Evolutionary conservation across 805 yeast genomes (phyloP), one percentile per base, ranked within the genome.

Genomic region (Blastobotrys americana): DNA sequence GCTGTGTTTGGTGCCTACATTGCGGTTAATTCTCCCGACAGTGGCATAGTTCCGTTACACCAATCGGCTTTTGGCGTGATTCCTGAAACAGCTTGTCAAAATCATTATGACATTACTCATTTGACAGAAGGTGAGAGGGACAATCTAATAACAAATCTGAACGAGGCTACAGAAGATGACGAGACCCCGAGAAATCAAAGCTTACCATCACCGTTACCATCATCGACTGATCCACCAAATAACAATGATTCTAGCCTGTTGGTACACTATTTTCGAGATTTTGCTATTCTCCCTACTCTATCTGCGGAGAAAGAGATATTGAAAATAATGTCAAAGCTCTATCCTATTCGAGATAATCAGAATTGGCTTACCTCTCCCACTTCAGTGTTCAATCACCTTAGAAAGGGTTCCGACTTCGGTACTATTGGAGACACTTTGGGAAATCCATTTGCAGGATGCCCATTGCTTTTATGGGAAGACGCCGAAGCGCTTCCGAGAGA

Each of bases 281-380:
- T 51, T 25, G 31, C 41, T 19, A 16, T 45, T 5, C 34, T 18
- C 25, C 55, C 55, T 1, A 54, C 49, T 25, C 33, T 38, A 2
- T 40, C 48, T 25, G 39, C 49, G 19, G 51, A 48, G 6, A 37
- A 34, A 13, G 46, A 47, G 5, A 40, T 53, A 6, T 35, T 49
- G 27, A 37, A 47, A 10, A 20, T 53, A 1, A 15, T 51, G 40
- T 37, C 52, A 3, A 16, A 33, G 19, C 16, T 50, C 3, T 50
- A 48, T 37, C 56, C 51, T 2, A 48, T 50, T 5, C 17, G 49
- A 16, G 51, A 52, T 34, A 43, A 50, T 2, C 49, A 47, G 8
- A 36, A 31, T 10, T 52, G 55, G 55, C 44, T 52, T n/a, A 49
- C 49, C 13, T 39, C 54, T 17, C 53, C 55, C 9, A 42, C 53